phyloP scores from a whole-genome alignment of 768 basidiomycete genomes.

The Russula abietina region DNA sequence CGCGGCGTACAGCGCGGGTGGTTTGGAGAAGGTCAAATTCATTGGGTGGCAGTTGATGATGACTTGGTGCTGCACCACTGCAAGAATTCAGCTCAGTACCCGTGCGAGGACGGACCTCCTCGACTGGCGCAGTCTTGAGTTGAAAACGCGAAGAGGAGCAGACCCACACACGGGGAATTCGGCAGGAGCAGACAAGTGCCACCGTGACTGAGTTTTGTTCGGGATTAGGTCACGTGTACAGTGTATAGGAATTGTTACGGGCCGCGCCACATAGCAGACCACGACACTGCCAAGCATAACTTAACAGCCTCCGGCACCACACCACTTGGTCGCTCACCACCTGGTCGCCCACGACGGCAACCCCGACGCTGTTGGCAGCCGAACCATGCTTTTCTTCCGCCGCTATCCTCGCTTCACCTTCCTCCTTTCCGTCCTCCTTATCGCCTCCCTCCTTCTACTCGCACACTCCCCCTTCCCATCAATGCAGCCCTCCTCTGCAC shows the following conservation, averaged over 20 bases:
- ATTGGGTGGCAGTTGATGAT: too few species aligned
- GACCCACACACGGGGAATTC: slow-evolving; percentile 80
- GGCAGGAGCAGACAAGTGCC: too few species aligned
- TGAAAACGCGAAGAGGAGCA: neutral
- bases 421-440: slow-evolving; percentile 19
- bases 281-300: too few species aligned
- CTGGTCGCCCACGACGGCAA: neutral
- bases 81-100: too few species aligned
- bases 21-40: too few species aligned
- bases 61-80: too few species aligned
- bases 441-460: slow-evolving; percentile 19
- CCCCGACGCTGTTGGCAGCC: neutral
- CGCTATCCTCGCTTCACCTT: slow-evolving; percentile 25
- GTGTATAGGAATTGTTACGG: too few species aligned
- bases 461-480: slow-evolving; percentile 1
- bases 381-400: slow-evolving; percentile 9
- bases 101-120: slow-evolving; percentile 78
- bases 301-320: neutral
- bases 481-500: neutral
- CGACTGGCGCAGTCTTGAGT: slow-evolving; percentile 49
- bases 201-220: too few species aligned
- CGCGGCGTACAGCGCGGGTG: too few species aligned
- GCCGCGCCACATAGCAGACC: too few species aligned
- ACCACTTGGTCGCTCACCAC: neutral
- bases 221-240: too few species aligned